Evolutionary conservation across 768 basidiomycete species (phyloP), one percentile per base, ranked within the genome.

Genomic region (Termitomyces sp.): DNA sequence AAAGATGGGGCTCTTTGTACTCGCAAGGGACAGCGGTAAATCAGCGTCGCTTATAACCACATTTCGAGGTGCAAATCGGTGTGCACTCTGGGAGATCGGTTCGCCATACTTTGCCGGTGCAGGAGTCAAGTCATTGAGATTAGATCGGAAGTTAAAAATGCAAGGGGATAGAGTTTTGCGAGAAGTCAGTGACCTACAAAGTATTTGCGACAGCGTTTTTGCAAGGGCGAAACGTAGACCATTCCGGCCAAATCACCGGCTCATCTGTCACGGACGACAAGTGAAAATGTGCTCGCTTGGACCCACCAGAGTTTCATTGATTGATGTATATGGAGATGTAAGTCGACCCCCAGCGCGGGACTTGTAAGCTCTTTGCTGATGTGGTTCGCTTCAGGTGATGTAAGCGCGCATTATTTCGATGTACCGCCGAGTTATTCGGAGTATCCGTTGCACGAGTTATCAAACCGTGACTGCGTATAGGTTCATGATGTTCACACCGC

Each of bases 301-400:
- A 60, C 55, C 62, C 60, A 60, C 45, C 43, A 61, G 35, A 50
- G 44, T 55, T 60, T 57, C 42, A 15, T 40, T 50, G 56, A 63
- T 64, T 64, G 66, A 65, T 63, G 10, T 9, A 33, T 33, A 33
- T 33, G 61, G 51, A 59, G 60, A 61, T 65, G 61, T 33, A 15
- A 55, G 50, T 38, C 50, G 61, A 43, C 54, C 58, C 53, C 61
- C 59, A 59, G 61, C 53, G 45, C 23, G 33, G 44, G 37, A 5
- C 37, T 50, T 46, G 37, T 44, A 45, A 42, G 42, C 42, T 53
- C 35, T 12, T 14, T 35, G 35, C 48, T 45, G 54, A 62, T 51
- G 28, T 55, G 49, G 50, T 60, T 61, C 42, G 41, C 3, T 55
- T 59, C n/a, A 42, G 35, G 50, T 66, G 62, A 64, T 60, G 60